Evolutionary conservation across 2,329 filamentous ascomycete species (phyloP).

Genomic region (Aspergillus amoenus): DNA sequence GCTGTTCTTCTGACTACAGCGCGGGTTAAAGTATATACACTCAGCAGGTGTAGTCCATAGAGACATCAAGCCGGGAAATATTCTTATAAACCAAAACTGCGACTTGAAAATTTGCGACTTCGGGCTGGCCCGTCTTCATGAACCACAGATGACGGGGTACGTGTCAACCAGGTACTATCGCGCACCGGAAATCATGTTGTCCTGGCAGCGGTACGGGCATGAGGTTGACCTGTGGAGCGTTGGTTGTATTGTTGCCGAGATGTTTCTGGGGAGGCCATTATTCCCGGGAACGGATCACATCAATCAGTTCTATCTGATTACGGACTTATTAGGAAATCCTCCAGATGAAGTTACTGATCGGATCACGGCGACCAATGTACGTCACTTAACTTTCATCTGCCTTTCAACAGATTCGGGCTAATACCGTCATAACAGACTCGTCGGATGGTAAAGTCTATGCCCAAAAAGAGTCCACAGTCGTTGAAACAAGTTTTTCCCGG

Average conservation of each 20-base stretch:
- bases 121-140: constrained; percentile 93
- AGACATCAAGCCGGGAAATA: constrained; percentile 97
- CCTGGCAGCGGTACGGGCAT: constrained; percentile 99
- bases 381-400: background rate
- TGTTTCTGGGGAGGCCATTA: constrained; percentile 96
- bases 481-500: constrained; percentile 85
- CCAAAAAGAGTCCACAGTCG: constrained; percentile 85
- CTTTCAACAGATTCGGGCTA: background rate
- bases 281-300: constrained; percentile 99
- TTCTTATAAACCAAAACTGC: constrained; percentile 99
- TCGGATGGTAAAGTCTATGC: constrained; percentile 92
- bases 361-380: constrained; percentile 95
- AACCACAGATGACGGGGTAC: constrained; percentile 99
- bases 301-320: constrained; percentile 99
- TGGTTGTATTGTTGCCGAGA: constrained; percentile 99
- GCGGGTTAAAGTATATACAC: constrained; percentile 97
- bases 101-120: constrained; percentile 99
- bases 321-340: constrained; percentile 90
- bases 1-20: constrained; percentile 52
- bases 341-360: constrained; percentile 98
- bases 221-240: constrained; percentile 99
- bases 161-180: constrained; percentile 98
- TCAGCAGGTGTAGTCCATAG: constrained; percentile 97
- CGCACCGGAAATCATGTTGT: constrained; percentile 99
- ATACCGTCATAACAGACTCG: constrained; percentile 63